Evolutionary conservation across 2,329 filamentous ascomycete species (phyloP).

Genomic region (Fusarium redolens): DNA sequence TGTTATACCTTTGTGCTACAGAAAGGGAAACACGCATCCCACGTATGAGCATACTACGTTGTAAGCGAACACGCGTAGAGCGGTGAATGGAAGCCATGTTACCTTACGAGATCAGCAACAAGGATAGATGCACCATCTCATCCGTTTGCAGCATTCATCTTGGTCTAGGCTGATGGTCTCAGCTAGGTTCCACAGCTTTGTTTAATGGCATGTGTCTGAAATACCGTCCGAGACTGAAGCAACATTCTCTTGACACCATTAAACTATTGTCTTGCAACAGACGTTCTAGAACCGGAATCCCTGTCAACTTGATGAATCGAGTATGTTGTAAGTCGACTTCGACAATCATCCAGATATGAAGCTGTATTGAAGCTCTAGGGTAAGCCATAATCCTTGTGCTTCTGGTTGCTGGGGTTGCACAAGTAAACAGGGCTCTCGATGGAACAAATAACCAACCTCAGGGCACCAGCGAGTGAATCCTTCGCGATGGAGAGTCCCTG

Average conservation of each 20-base stretch:
- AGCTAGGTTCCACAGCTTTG: background rate
- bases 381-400: background rate
- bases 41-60: background rate
- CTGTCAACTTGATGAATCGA: background rate
- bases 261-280: background rate
- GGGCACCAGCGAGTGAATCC: slow-evolving; percentile 11
- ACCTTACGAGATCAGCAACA: slow-evolving; percentile 10
- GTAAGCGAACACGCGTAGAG: background rate
- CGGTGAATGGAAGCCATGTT: background rate
- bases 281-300: background rate
- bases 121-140: slow-evolving; percentile 7
- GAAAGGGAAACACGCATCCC: background rate
- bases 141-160: background rate
- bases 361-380: background rate
- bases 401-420: slow-evolving; percentile 34
- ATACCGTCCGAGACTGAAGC: background rate
- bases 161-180: background rate
- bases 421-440: slow-evolving; percentile 9
- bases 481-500: slow-evolving; percentile 9
- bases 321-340: background rate
- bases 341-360: background rate
- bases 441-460: slow-evolving; percentile 6
- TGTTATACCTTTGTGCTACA: background rate
- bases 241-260: background rate
- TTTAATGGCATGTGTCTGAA: background rate